Base-by-base conservation (phyloP, 2,329 filamentous ascomycete species). In the Beauveria caledonica region DNA sequence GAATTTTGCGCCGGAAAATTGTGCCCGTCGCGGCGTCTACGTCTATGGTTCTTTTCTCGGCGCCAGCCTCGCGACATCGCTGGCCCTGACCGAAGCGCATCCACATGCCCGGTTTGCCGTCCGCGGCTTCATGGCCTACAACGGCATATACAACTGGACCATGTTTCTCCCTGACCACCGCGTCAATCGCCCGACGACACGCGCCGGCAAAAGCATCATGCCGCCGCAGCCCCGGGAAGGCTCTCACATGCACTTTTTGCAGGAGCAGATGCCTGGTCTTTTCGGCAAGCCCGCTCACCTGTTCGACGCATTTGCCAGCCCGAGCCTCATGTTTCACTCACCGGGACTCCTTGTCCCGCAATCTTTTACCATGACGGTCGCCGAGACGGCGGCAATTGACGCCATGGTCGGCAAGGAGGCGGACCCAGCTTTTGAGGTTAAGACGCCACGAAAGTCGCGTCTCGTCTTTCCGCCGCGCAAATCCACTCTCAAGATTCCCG, bases 61-160 rank as follows among this genome's bases (percentile, higher is more conserved):
- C 17, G 85, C 81, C 40, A 76, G 78, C 15, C 73, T 87, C 8
- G 85, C 82, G 29, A 73, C 78, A 15, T 79, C 81, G 1, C 73
- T 87, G 3, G 79, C 83, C 9, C 70, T 87, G 48, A 86, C 83
- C 2, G 82, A 86, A 68, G 72, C 77, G 1, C 73, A 76, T 49
- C 65, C 72, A 2, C 72, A 79, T 58, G 66, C 71, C 15, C 70
- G 66, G 36, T 75, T 82, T 66, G 75, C 73, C 44, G 73, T 86
- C 48, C 76, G 80, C 10, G 83, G 83, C 8, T 69, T 85, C 36
- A 71, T 83, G 17, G 77, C 78, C 8, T 80, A 80, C 69, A 84
- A 87, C 64, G 84, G 83, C 46, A 77, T 87, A 61, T 87, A 84
- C 71, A 80, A 87, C 72, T 87, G 84, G 85, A 84, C 82, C 60